phyloP scores from a whole-genome alignment of 2,329 filamentous ascomycete genomes.

The Cordyceps cicadae region DNA sequence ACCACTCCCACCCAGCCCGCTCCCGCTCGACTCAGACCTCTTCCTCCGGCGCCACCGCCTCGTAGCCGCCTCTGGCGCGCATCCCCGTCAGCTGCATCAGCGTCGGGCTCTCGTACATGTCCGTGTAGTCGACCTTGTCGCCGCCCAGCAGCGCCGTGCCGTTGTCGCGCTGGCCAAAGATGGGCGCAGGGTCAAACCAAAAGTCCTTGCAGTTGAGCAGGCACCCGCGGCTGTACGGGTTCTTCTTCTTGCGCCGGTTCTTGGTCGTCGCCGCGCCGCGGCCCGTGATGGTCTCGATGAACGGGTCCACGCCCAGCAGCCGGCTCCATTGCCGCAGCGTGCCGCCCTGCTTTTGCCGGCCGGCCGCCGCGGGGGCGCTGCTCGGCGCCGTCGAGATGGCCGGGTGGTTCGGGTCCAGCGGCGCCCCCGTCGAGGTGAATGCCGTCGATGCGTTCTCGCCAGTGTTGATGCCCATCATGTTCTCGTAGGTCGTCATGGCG shows the following conservation, averaged over 20 bases:
- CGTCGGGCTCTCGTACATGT: conserved; percentile 77
- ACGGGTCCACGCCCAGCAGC: conserved; percentile 83
- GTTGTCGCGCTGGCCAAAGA: conserved; percentile 67
- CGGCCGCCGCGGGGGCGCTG: conserved; percentile 34
- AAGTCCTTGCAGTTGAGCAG: conserved; percentile 93
- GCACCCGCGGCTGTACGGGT: conserved; percentile 78
- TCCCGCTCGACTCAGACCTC: background rate
- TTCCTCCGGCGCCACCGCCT: conserved; percentile 53
- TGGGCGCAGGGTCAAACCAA: conserved; percentile 80
- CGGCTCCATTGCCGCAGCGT: conserved; percentile 73
- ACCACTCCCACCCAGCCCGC: too few relatives aligned
- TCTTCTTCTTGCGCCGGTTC: conserved; percentile 52
- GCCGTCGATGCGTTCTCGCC: conserved; percentile 55
- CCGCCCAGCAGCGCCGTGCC: conserved; percentile 72
- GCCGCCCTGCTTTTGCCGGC: conserved; percentile 49
- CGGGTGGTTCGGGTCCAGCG: conserved; percentile 58
- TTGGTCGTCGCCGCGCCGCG: conserved; percentile 57
- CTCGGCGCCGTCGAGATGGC: conserved; percentile 48
- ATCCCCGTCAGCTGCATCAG: conserved; percentile 51
- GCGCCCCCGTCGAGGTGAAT: conserved; percentile 69
- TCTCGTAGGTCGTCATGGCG: conserved; percentile 93
- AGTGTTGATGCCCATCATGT: conserved; percentile 74
- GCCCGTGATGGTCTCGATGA: conserved; percentile 85
- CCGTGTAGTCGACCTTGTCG: conserved; percentile 73
- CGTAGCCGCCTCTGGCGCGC: conserved; percentile 49